Percentiles rank a stretch among this genome's conserved stretches.
Evolutionary conservation across 1,284 basidiomycete species (phyloP).

Genomic region (Neolentinus lepideus): DNA sequence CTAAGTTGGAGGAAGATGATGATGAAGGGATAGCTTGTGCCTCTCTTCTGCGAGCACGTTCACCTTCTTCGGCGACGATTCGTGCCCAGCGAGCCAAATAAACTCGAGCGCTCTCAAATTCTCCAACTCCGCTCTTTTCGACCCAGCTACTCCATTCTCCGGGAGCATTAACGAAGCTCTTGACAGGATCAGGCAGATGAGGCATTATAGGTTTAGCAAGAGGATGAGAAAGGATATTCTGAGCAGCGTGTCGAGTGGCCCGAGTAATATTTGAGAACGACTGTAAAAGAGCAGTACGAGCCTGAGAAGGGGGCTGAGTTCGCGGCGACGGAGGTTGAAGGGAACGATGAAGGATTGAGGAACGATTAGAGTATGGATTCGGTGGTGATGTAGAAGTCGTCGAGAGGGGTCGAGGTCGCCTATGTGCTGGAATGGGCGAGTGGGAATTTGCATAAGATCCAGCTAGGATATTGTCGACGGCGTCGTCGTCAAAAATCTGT

Average conservation of each 20-base stretch:
- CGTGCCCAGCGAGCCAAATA: constrained; percentile 97
- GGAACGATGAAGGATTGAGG: constrained; percentile 74
- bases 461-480: constrained; percentile 75
- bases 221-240: constrained; percentile 89
- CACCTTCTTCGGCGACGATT: constrained; percentile 93
- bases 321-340: constrained; percentile 29
- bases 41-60: constrained; percentile 75
- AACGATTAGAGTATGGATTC: constrained; percentile 58
- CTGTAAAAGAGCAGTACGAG: constrained; percentile 71
- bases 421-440: constrained; percentile 78
- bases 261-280: constrained; percentile 87
- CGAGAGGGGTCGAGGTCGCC: constrained; percentile 62
- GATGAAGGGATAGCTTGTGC: constrained; percentile 53
- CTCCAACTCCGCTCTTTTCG: constrained; percentile 80
- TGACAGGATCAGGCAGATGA: constrained; percentile 87
- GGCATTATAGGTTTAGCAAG: constrained; percentile 92
- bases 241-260: constrained; percentile 83
- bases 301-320: constrained; percentile 47
- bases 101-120: constrained; percentile 93
- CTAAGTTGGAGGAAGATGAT: constrained; percentile 33
- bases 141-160: constrained; percentile 87
- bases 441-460: constrained; percentile 71
- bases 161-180: constrained; percentile 77
- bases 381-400: constrained; percentile 21
- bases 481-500: constrained; percentile 73